Evolutionary conservation across 73 alveolate genomes (phyloP).

Genomic region (Tetrahymena thermophila): DNA sequence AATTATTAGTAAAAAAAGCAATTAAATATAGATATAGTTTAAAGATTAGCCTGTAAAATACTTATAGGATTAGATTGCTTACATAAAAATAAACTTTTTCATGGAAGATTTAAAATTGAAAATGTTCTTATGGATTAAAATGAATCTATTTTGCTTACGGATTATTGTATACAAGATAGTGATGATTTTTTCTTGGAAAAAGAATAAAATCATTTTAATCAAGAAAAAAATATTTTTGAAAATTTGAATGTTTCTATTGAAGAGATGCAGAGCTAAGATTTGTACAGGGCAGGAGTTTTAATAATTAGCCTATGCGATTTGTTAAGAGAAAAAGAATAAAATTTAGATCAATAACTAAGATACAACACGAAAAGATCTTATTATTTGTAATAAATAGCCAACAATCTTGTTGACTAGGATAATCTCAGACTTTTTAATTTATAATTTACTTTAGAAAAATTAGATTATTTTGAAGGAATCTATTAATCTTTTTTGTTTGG

Average conservation of each 20-base stretch:
- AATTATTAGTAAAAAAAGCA: not conserved
- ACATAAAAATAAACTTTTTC: not conserved
- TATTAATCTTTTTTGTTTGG: not conserved
- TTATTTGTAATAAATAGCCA: not conserved
- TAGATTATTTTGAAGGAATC: not conserved
- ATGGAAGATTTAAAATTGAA: not conserved
- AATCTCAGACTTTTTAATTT: not conserved
- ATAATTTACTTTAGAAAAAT: not conserved
- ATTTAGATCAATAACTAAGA: not conserved
- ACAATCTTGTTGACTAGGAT: not conserved
- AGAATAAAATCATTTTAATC: not conserved
- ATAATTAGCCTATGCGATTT: not conserved
- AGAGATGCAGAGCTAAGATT: not conserved
- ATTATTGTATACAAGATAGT: not conserved
- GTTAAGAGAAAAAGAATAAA: not conserved
- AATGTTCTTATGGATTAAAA: not conserved
- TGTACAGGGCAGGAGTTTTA: not conserved
- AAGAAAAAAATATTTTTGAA: not conserved
- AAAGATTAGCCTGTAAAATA: not conserved
- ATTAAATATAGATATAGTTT: not conserved
- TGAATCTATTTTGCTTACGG: not conserved
- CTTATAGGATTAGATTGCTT: not conserved
- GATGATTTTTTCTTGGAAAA: not conserved
- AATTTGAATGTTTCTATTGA: not conserved
- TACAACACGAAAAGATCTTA: not conserved